phyloP scores from a whole-genome alignment of 306 rosid species.

The Cucurbita maxima region DNA sequence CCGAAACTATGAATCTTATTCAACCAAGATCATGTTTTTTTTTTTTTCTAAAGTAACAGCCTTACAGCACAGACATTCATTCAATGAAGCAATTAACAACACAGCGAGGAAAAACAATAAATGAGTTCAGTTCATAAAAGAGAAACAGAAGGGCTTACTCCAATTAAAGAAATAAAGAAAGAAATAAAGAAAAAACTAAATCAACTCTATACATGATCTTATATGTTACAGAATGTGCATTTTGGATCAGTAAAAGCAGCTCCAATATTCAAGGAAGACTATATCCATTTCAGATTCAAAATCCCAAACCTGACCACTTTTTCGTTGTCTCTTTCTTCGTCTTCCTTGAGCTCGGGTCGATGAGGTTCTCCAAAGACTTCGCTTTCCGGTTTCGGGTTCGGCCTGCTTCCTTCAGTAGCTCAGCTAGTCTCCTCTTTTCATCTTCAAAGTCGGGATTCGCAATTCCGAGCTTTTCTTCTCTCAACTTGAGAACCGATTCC shows the following conservation, averaged over 20 bases:
- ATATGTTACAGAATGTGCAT: conserved; percentile 82
- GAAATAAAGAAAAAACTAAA: background rate
- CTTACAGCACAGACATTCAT: conserved; percentile 41
- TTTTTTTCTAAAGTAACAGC: conserved; percentile 35
- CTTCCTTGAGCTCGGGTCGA: conserved; percentile 82
- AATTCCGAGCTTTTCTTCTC: conserved; percentile 84
- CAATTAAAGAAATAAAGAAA: conserved; percentile 17
- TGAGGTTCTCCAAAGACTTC: conserved; percentile 85
- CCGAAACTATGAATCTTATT: conserved; percentile 15
- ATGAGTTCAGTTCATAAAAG: conserved; percentile 22
- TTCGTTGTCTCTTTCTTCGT: conserved; percentile 78
- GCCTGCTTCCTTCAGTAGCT: conserved; percentile 96
- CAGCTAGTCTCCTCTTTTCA: conserved; percentile 75
- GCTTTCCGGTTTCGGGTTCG: conserved; percentile 86
- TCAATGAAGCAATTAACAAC: conserved; percentile 39
- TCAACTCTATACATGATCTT: conserved; percentile 79
- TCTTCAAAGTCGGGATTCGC: conserved; percentile 95
- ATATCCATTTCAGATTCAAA: conserved; percentile 44
- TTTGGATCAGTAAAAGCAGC: conserved; percentile 5
- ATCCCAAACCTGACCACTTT: conserved; percentile 93
- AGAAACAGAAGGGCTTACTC: conserved; percentile 42
- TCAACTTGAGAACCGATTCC: conserved; percentile 72
- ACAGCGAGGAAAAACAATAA: conserved; percentile 15
- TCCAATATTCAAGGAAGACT: conserved; percentile 10
- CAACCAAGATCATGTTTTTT: conserved; percentile 45